Conservation (phyloP, 176 grass and related monocot species). For the Carex littledalei region DNA sequence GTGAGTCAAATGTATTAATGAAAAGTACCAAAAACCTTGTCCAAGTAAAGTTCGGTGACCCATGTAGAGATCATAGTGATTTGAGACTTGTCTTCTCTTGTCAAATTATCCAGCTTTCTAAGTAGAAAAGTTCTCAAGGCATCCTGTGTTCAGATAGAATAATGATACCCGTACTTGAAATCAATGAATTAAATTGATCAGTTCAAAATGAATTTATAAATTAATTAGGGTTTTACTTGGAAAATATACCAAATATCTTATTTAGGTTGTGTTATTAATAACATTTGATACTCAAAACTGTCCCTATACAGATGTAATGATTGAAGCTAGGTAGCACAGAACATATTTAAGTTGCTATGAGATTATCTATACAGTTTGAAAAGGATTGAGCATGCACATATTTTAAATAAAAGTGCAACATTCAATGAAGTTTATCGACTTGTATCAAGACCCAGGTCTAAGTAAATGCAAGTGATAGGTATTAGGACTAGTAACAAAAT, state of each 20-base stretch:
- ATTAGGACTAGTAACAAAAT: neutral
- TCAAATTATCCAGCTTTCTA: slow-evolving; percentile 80
- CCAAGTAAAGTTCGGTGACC: slow-evolving; percentile 91
- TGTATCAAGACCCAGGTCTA: neutral
- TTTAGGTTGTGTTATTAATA: too few species aligned
- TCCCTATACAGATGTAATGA: neutral
- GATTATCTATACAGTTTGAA: neutral
- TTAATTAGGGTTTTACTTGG: too few species aligned
- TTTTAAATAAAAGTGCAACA: slow-evolving; percentile 18
- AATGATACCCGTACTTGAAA: slow-evolving; percentile 20
- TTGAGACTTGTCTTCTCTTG: slow-evolving; percentile 89
- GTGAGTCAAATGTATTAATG: neutral
- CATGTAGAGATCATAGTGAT: slow-evolving; percentile 99
- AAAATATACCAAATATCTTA: too few species aligned
- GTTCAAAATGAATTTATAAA: too few species aligned
- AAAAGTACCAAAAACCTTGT: slow-evolving; percentile 64
- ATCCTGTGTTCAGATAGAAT: slow-evolving; percentile 47
- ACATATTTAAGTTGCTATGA: slow-evolving; percentile 21
- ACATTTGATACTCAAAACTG: too few species aligned
- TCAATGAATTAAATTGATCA: neutral
- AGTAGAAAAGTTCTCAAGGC: slow-evolving; percentile 87
- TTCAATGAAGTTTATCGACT: neutral
- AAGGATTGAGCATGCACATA: slow-evolving; percentile 2
- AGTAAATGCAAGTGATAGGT: neutral
- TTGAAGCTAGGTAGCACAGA: slow-evolving; percentile 12